Evolutionary conservation across 1,284 basidiomycete genomes (phyloP).

Genomic region (Ceratobasidium sp.): DNA sequence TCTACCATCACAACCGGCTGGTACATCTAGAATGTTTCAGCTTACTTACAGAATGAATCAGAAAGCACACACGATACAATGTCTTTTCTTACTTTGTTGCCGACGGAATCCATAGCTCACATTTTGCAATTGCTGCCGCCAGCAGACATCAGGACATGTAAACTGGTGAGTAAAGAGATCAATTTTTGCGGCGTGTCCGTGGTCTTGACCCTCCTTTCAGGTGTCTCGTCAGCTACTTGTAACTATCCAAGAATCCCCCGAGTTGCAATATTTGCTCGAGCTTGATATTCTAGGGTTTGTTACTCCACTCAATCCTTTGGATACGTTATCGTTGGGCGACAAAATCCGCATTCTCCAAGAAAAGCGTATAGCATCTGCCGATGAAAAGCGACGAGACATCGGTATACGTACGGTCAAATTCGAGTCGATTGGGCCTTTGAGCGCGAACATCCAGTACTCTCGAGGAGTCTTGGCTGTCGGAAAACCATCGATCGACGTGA

Average conservation of each 20-base stretch:
- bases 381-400: not conserved
- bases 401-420: not conserved
- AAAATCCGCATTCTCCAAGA: conserved; percentile 2
- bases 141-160: conserved; percentile 12
- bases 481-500: not conserved
- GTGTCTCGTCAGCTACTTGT: not conserved
- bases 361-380: not conserved
- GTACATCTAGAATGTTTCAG: not conserved
- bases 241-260: not conserved
- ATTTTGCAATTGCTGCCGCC: conserved; percentile 11
- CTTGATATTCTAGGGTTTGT: conserved; percentile 14
- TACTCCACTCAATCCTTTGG: conserved; percentile 3
- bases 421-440: not conserved
- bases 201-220: not conserved
- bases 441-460: conserved; percentile 16
- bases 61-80: not conserved
- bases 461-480: conserved; percentile 21
- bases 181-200: not conserved
- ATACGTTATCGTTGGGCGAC: not conserved
- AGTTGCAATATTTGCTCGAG: conserved; percentile 13
- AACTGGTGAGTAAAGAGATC: not conserved
- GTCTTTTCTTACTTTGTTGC: not conserved
- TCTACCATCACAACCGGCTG: conserved; percentile 2
- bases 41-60: too few species aligned
- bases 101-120: conserved; percentile 6